Conservation (phyloP, 2,329 filamentous ascomycete genomes). For the Alternaria infectoria region DNA sequence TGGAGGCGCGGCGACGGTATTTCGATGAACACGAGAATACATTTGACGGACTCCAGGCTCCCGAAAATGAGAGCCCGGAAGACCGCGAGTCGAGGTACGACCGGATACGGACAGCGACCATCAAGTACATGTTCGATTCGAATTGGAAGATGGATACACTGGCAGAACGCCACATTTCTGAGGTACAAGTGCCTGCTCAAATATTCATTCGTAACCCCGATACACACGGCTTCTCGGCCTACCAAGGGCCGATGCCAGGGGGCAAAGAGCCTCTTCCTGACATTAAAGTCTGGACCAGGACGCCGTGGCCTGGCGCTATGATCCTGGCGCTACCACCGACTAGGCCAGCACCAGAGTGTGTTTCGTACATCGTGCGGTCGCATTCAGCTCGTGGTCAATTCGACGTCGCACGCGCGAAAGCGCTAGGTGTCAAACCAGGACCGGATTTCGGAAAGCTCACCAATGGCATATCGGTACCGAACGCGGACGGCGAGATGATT, state of each 20-base stretch:
- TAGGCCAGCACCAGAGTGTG: constrained; percentile 67
- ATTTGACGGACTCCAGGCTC: constrained; percentile 39
- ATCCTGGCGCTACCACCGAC: constrained; percentile 72
- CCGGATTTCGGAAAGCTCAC: constrained; percentile 66
- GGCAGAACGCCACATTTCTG: constrained; percentile 67
- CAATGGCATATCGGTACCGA: constrained; percentile 67
- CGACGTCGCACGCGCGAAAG: constrained; percentile 67
- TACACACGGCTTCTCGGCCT: constrained; percentile 70
- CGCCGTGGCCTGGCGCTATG: constrained; percentile 77
- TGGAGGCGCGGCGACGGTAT: constrained; percentile 26
- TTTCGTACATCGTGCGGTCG: constrained; percentile 87
- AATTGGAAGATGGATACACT: constrained; percentile 76
- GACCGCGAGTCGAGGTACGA: constrained; percentile 53
- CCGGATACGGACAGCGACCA: constrained; percentile 64
- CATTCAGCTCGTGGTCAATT: constrained; percentile 83
- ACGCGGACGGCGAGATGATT: constrained; percentile 70
- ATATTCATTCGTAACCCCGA: constrained; percentile 70
- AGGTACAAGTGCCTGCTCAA: constrained; percentile 71
- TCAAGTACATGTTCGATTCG: constrained; percentile 81
- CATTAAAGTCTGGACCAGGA: constrained; percentile 73
- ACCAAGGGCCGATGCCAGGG: constrained; percentile 71
- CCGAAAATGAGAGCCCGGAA: constrained; percentile 38
- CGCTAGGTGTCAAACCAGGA: constrained; percentile 68
- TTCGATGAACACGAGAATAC: constrained; percentile 37
- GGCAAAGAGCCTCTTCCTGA: constrained; percentile 61